Evolutionary conservation across 2,329 filamentous ascomycete genomes (phyloP).

Genomic region (Sclerotinia subarctica): DNA sequence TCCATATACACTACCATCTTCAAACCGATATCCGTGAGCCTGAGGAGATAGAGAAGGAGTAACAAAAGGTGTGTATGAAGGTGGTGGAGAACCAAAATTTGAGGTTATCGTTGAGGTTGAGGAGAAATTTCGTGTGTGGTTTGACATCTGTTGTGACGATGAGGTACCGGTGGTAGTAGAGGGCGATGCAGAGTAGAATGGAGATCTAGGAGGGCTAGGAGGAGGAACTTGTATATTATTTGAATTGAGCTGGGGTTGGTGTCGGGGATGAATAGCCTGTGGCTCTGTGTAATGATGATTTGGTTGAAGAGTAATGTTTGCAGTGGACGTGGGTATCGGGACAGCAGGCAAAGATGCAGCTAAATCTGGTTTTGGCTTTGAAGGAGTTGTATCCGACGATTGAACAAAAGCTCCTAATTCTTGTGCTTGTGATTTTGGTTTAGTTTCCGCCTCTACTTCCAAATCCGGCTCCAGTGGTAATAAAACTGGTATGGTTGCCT

Average conservation of each 20-base stretch:
- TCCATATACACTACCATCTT: too few relatives aligned
- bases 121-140: neutral
- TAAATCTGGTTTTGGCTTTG: neutral
- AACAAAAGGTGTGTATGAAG: neutral
- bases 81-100: neutral
- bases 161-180: neutral
- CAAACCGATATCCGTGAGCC: neutral
- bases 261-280: neutral
- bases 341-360: neutral
- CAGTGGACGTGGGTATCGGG: neutral
- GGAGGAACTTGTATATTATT: neutral
- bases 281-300: too few relatives aligned
- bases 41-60: neutral
- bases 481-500: neutral
- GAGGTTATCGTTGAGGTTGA: neutral
- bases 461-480: neutral
- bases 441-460: neutral
- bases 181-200: neutral
- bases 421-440: neutral
- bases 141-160: neutral
- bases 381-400: neutral
- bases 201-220: too few relatives aligned
- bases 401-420: neutral
- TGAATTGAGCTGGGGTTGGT: too few relatives aligned
- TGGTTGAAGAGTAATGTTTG: neutral